Evolutionary conservation across 164 flowering plant species (phyloP).

Genomic region (Kingdonia uniflora): DNA sequence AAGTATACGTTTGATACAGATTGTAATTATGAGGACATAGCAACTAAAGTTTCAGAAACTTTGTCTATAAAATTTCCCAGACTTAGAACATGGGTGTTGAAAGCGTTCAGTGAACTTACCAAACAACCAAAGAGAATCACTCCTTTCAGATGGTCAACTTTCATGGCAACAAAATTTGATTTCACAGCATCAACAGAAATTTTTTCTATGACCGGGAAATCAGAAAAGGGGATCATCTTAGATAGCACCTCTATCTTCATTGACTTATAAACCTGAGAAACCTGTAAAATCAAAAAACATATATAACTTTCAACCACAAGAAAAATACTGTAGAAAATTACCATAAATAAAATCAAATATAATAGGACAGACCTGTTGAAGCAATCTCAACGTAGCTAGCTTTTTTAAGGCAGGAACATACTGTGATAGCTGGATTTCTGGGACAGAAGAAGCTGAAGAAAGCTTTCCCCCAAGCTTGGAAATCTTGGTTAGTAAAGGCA

Average conservation of each 20-base stretch:
- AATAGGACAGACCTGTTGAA: conserved; percentile 60
- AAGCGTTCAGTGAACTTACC: conserved; percentile 31
- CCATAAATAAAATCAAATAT: neutral
- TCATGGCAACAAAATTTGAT: conserved; percentile 58
- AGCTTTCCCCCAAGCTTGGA: conserved; percentile 82
- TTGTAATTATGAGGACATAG: no score
- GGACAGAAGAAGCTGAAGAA: conserved; percentile 72
- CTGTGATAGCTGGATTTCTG: conserved; percentile 74
- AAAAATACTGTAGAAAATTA: neutral
- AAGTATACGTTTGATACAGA: no score
- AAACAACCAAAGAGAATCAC: conserved; percentile 46
- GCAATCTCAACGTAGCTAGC: conserved; percentile 72
- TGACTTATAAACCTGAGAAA: conserved; percentile 80
- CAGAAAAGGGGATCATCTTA: conserved; percentile 69
- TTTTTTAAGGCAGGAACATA: conserved; percentile 79
- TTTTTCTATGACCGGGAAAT: conserved; percentile 65
- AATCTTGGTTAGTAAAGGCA: conserved; percentile 60
- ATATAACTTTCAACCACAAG: neutral
- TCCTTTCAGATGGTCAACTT: conserved; percentile 75
- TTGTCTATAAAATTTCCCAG: no score
- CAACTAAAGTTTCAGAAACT: no score
- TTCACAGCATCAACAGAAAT: conserved; percentile 83
- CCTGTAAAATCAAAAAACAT: conserved; percentile 32
- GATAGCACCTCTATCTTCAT: conserved; percentile 69
- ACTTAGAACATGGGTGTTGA: no score